Evolutionary conservation across 192 early-diverging fungal species (phyloP), one percentile per base, ranked within the genome.

Genomic region (Coemansia sp.): DNA sequence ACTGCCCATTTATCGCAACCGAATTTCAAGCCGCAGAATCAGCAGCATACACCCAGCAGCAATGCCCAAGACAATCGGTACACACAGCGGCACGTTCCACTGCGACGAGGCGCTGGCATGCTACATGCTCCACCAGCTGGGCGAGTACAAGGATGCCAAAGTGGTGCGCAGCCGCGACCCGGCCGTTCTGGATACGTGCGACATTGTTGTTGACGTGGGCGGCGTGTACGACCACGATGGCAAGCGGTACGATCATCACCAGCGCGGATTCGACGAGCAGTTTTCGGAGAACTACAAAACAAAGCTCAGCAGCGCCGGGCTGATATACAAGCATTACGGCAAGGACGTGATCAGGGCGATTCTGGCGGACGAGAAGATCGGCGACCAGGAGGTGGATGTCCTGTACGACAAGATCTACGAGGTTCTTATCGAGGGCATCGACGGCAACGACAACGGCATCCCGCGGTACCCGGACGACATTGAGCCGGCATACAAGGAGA

Each of bases 261-360:
- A 98, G 81, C 89, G 95, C 62, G 95, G 92, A 45, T 98, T 98
- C 64, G 81, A 78, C 32, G 94, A 95, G 71, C 93, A 93, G 61
- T 98, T 97, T 75, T 87, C 87, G 38, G 75, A 67, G 20, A 77
- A 87, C 60, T 89, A 93, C 69, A 80, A 86, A 70, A 95, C 90
- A 71, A 94, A 94, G 84, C 87, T 98, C 56, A 96, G 94, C 74
- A 92, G 90, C 69, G 96, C 96, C n/a, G 96, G 96, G 5, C 79
- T 98, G 8, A 86, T 97, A 50, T 98, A 98, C 90, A 97, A 97
- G 88, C 95, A 97, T 74, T 98, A 93, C 79, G 96, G 96, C 25
- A 85, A 88, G 45, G 86, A 92, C 49, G 90, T 96, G 4, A 90
- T 98, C 43, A 77, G 67, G 10, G 69, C 71, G 10, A 63, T 79